phyloP scores from a whole-genome alignment of 441 rosid genomes.

The Populus hybrid region DNA sequence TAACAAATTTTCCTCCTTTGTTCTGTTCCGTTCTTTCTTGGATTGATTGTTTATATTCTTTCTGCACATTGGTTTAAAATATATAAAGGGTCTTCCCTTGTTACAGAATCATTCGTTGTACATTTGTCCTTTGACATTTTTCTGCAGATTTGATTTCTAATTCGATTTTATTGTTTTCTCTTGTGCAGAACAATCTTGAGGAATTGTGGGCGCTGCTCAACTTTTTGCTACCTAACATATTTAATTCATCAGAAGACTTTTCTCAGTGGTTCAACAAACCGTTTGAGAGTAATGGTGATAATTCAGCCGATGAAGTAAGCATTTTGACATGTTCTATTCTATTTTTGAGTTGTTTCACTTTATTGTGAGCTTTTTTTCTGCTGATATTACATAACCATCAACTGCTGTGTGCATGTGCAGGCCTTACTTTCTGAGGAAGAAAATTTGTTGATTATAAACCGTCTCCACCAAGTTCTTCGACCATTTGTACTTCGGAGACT shows the following conservation, averaged over 20 bases:
- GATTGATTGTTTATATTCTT: neutral
- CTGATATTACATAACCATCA: neutral
- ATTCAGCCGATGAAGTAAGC: constrained; percentile 82
- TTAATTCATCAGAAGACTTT: constrained; percentile 93
- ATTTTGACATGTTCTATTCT: constrained; percentile 18
- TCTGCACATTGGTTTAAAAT: neutral
- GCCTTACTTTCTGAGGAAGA: constrained; percentile 94
- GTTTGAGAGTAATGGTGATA: constrained; percentile 86
- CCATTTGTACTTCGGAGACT: constrained; percentile 93
- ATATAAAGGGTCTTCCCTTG: neutral
- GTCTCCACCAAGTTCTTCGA: constrained; percentile 95
- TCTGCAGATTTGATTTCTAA: constrained; percentile 12
- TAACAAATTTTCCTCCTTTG: constrained; percentile 14
- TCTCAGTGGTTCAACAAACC: constrained; percentile 99
- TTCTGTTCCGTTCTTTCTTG: constrained; percentile 8
- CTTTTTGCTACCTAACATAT: constrained; percentile 89
- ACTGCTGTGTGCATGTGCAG: constrained; percentile 32
- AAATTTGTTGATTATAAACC: constrained; percentile 85
- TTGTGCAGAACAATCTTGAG: constrained; percentile 83
- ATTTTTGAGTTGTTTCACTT: neutral
- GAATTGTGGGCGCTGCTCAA: constrained; percentile 96
- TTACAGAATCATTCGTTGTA: neutral
- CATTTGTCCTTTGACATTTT: neutral
- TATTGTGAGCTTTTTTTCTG: neutral
- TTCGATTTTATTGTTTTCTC: constrained; percentile 17